Conservation (phyloP, 148 eudicot species). For the Diospyros lotus region DNA sequence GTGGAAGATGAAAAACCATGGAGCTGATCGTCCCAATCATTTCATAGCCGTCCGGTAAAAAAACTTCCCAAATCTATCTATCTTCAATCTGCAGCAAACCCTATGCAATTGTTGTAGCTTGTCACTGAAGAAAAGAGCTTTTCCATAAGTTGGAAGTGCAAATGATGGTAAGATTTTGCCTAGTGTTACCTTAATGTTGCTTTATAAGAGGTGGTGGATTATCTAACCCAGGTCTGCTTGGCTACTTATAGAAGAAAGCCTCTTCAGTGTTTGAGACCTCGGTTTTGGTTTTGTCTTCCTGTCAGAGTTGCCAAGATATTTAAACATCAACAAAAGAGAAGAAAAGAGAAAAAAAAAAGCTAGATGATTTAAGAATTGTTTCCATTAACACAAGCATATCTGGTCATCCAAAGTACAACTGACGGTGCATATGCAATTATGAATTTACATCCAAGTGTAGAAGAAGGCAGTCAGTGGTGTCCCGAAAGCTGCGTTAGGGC, state of each 20-base stretch:
- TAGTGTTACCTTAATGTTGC: neutral
- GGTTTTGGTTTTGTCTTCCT: slow-evolving; percentile 3
- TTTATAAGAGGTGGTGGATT: neutral
- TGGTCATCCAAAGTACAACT: neutral
- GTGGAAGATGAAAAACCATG: neutral
- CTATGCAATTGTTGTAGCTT: neutral
- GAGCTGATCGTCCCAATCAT: neutral
- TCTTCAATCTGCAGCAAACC: neutral
- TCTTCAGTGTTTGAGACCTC: neutral
- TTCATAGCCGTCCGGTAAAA: neutral
- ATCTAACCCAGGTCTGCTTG: neutral
- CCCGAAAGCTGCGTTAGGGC: too few relatives aligned
- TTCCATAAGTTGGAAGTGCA: neutral
- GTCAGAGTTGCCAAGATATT: neutral
- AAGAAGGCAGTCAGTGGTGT: too few relatives aligned
- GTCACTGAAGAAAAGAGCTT: neutral
- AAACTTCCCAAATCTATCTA: neutral
- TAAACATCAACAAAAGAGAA: neutral
- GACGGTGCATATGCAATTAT: too few relatives aligned
- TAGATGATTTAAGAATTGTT: neutral
- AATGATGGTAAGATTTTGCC: neutral
- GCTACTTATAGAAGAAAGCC: neutral
- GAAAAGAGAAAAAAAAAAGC: neutral
- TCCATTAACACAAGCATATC: neutral
- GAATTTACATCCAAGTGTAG: too few relatives aligned